These are phyloP conservation scores for Diphasiastrum complanatum DNA, from an alignment of 83 land plant species.

Conservation along the genomic window DNA sequence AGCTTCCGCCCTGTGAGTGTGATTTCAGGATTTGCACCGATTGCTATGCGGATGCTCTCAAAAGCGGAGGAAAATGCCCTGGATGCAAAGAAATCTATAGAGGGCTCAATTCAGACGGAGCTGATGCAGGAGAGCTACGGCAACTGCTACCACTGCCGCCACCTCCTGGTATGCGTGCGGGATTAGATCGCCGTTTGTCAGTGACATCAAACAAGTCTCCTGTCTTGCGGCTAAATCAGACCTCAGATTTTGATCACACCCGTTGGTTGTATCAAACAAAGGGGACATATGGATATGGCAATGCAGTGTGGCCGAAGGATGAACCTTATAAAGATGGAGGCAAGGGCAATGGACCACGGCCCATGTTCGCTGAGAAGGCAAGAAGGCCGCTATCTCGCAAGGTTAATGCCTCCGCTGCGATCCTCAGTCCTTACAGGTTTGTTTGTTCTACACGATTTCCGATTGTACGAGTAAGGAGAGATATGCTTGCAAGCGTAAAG, in stretches of 20 bases:
- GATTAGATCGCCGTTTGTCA: no score
- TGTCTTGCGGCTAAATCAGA: no score
- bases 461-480: not conserved
- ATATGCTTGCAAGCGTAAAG: not conserved
- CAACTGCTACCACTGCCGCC: no score
- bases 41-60: constrained; percentile 51
- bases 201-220: no score
- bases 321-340: constrained; percentile 29
- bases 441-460: not conserved
- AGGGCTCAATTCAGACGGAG: no score
- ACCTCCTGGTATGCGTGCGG: no score
- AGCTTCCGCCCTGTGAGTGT: constrained; percentile 45
- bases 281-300: constrained; percentile 85
- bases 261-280: constrained; percentile 74
- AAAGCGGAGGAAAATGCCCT: constrained; percentile 48
- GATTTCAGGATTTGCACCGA: constrained; percentile 62
- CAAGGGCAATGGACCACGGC: constrained; percentile 36
- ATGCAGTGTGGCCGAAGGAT: constrained; percentile 70
- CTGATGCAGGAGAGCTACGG: no score
- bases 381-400: constrained; percentile 63
- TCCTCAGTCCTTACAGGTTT: constrained; percentile 81
- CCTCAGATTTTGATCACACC: constrained; percentile 54
- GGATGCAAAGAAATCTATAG: constrained; percentile 63
- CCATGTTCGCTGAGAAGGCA: constrained; percentile 44
- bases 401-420: constrained; percentile 42